These are phyloP conservation scores for Pseudocercospora crystallina DNA, from an alignment of 2,329 filamentous ascomycete genomes.

Conservation along the genomic window DNA sequence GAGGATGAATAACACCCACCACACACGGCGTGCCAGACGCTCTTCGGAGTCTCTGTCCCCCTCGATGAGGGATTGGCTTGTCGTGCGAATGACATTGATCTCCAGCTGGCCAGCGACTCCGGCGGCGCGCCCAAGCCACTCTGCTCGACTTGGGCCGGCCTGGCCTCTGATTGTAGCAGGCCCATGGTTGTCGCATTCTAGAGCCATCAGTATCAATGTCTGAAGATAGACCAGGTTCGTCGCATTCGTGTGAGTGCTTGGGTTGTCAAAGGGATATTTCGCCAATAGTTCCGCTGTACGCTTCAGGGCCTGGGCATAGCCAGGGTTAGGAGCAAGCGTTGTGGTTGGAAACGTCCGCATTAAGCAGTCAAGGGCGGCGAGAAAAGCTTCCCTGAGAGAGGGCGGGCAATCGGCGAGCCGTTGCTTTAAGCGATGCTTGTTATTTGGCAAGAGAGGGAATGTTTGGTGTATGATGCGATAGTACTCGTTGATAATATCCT, in stretches of 20 bases:
- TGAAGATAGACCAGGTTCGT: conserved; percentile 61
- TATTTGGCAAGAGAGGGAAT: conserved; percentile 64
- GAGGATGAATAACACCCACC: conserved; percentile 71
- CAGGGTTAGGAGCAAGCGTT: conserved; percentile 35
- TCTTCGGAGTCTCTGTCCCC: conserved; percentile 61
- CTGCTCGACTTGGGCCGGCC: conserved; percentile 49
- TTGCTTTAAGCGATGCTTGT: conserved; percentile 55
- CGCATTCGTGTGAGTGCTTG: conserved; percentile 40
- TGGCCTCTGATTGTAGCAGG: conserved; percentile 47
- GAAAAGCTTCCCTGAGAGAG: conserved; percentile 62
- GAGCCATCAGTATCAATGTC: conserved; percentile 63
- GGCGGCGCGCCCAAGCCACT: conserved; percentile 65
- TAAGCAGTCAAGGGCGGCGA: conserved; percentile 61
- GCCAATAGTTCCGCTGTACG: conserved; percentile 46
- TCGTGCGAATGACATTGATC: conserved; percentile 52
- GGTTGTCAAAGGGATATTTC: conserved; percentile 47
- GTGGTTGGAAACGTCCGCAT: conserved; percentile 55
- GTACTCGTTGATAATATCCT: conserved; percentile 53
- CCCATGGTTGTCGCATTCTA: conserved; percentile 63
- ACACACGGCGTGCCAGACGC: conserved; percentile 62
- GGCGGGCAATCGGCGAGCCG: conserved; percentile 58
- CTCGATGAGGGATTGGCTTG: conserved; percentile 43
- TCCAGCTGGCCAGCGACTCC: conserved; percentile 65
- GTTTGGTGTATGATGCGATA: conserved; percentile 64
- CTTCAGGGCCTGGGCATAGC: conserved; percentile 39